Base-by-base conservation (phyloP, 2,329 filamentous ascomycete species). In the Lomentospora prolificans region DNA sequence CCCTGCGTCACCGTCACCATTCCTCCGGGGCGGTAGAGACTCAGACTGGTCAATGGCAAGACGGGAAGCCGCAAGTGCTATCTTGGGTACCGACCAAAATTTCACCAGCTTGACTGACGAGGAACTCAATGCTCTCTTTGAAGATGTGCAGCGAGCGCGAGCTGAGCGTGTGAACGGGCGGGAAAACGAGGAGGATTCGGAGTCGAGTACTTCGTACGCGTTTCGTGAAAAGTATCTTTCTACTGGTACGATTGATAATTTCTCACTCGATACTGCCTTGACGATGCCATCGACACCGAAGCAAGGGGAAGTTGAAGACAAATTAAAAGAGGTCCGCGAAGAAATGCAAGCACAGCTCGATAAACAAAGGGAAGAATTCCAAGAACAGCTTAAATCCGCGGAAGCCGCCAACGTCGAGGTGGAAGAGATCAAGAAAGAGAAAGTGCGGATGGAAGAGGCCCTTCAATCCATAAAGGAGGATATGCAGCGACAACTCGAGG, bases 21-120 rank as follows among this genome's bases (percentile, higher is more conserved):
- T 80, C 58, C 67, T 69, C 53, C 78, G 81, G 41, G 80, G 76
- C 55, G 85, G 86, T 2, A 80, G 88, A 54, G 92, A 97, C 66
- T 89, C 88, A 0, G 94, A 99, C 68, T 99, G 94, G 90, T 94
- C 89, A 3, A 88, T 95, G 70, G 94, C 94, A 19, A 82, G 94
- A 61, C 79, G 90, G 64, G 94, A 99, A 74, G 94, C 94, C n/a
- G 90, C 94, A 6, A 85, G 86, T 58, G 90, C 91, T 1, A 88
- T 96, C 58, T 75, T 97, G 19, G 94, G 94, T 4, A 83, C 88
- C 1, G 92, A 96, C 65, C 90, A 96, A 64, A 95, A 94, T 64
- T 90, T 99, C 59, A 84, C 88, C 8, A 89, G 87, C 60, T 75
- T 99, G 54, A 94, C 87, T 0, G 94, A 99, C 65, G 94, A 97